Evolutionary conservation across 169 alveolate species (phyloP).

Genomic region (Plasmodium knowlesi): DNA sequence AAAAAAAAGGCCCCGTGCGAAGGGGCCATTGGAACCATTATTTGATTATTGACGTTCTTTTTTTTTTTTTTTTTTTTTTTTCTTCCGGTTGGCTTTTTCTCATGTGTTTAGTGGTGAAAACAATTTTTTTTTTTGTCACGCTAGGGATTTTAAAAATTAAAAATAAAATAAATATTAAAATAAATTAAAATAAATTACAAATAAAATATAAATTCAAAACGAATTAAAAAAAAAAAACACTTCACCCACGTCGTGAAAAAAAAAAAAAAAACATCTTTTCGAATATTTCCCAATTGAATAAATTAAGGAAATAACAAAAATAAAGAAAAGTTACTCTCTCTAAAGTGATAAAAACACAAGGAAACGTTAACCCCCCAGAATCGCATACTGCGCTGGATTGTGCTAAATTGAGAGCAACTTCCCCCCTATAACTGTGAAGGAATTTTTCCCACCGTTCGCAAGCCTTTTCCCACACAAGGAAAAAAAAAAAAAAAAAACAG

Average conservation of each 20-base stretch:
- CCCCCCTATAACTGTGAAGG: neutral
- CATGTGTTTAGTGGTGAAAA: neutral
- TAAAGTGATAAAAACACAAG: neutral
- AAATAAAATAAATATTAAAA: neutral
- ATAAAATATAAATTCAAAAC: neutral
- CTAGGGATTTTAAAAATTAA: neutral
- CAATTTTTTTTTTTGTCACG: neutral
- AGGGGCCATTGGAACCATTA: conserved; percentile 55
- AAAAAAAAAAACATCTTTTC: neutral
- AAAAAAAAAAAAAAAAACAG: neutral
- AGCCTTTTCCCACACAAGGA: neutral
- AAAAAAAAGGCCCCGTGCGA: conserved; percentile 34
- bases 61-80: neutral
- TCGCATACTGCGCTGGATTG: neutral
- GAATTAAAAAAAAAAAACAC: neutral
- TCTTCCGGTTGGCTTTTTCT: neutral
- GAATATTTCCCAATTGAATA: neutral
- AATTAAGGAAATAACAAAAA: neutral
- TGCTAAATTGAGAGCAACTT: neutral
- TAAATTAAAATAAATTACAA: neutral
- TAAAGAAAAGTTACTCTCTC: neutral
- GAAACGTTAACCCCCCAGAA: neutral
- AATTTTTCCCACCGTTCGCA: neutral
- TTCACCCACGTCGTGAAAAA: neutral
- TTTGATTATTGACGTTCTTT: neutral